phyloP scores from a whole-genome alignment of 2,329 filamentous ascomycete genomes.

The Rhinocladiella similis region DNA sequence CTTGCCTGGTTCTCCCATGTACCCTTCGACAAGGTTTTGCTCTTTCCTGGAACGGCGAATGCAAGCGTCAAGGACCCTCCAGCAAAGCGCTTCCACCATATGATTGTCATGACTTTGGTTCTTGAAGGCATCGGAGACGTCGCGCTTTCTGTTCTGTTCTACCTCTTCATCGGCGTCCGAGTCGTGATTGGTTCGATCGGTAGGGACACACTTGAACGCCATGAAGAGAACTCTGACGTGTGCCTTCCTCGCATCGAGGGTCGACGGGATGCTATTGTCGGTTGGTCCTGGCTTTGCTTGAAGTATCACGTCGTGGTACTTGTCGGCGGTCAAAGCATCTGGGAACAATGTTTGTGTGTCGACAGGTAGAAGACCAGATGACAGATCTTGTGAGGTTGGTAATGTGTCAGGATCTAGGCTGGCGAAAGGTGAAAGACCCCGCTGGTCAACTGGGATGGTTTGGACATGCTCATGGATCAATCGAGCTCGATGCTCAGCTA shows the following conservation, averaged over 20 bases:
- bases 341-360: constrained; percentile 11
- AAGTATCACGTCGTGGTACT: constrained; percentile 18
- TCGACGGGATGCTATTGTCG: constrained; percentile 34
- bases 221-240: constrained; percentile 34
- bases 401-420: neutral
- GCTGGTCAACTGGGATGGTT: neutral
- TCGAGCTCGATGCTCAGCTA: neutral
- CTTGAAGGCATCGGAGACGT: constrained; percentile 36
- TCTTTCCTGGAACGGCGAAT: constrained; percentile 29
- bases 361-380: neutral
- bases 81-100: constrained; percentile 35
- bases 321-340: constrained; percentile 8
- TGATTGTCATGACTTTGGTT: constrained; percentile 29
- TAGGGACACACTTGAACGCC: constrained; percentile 35
- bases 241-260: constrained; percentile 23
- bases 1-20: constrained; percentile 26
- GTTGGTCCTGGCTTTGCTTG: neutral
- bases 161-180: neutral
- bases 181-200: constrained; percentile 4
- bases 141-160: constrained; percentile 32
- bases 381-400: constrained; percentile 4
- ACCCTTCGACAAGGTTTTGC: constrained; percentile 30
- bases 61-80: constrained; percentile 35
- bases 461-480: neutral
- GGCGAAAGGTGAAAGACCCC: constrained; percentile 7